Evolutionary conservation across 116 monocot genomes (phyloP), one percentile per base, ranked within the genome.

Genomic region (Iris pallida): DNA sequence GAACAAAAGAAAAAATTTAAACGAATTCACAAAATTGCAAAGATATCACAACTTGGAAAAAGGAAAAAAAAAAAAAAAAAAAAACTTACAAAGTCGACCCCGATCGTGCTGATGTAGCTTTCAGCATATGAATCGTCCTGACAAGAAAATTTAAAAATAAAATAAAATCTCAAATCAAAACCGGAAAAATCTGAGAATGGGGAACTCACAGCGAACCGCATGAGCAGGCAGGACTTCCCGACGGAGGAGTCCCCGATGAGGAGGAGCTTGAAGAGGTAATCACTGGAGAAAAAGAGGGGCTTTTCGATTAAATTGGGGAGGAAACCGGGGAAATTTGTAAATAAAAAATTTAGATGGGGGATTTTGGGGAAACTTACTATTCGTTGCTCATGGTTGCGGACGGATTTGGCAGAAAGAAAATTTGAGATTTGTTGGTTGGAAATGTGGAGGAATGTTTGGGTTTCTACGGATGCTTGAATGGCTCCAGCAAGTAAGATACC

Each of bases 241-340:
- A 94, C 90, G 30, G 85, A 90, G 16, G 94, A 90, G 56, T 94
- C 90, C 0, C 94, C 94, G 69, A 94, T 90, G 74, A 94, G 59
- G 44, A 94, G 87, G 8, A 94, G 83, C 88, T 90, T 94, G 85
- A 94, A 94, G 55, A 94, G 90, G 69, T 90, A 90, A 81, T 94
- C 90, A 59, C 94, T 94, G 57, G 56, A 75, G 5, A 64, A n/a
- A 60, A 11, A 30, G 9, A 20, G n/a, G 20, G 20, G 52, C 16
- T 42, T 8, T 16, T 55, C 12, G 52, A 47, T 54, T 41, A 16
- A 71, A 20, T 46, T 45, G 20, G 18, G 17, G 16, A 8, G 16
- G 1, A 68, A 44, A 7, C 1, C 0, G n/a, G n/a, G n/a, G n/a
- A n/a, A n/a, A n/a, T n/a, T n/a, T n/a, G n/a, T n/a, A 49, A 49